Percentiles rank a stretch among this genome's conserved stretches.
Evolutionary conservation across 371 early-diverging fungal species (phyloP).

Genomic region (Chytridium lagenaria): DNA sequence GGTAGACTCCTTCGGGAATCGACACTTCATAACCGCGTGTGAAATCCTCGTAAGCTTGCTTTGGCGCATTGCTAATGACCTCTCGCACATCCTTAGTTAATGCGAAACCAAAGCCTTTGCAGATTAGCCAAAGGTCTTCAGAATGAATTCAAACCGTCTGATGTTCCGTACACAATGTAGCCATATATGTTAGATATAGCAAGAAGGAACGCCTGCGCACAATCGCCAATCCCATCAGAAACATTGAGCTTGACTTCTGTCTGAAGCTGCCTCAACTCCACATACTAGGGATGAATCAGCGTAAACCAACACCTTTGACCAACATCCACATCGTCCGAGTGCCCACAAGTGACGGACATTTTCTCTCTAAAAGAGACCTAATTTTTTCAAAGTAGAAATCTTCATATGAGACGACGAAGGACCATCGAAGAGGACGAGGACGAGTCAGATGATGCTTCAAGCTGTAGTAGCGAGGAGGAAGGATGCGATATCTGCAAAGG

Average conservation of each 20-base stretch:
- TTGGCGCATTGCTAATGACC: conserved; percentile 1
- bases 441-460: not conserved
- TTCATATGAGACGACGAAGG: not conserved
- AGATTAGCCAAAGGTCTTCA: not conserved
- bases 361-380: not conserved
- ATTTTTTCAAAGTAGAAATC: no score
- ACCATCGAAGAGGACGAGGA: not conserved
- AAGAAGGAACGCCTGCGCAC: conserved; percentile 25
- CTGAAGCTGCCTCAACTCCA: conserved; percentile 37
- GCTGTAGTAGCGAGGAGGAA: conserved; percentile 11
- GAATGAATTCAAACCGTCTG: conserved; percentile 17
- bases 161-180: conserved; percentile 42
- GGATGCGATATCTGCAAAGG: conserved; percentile 14
- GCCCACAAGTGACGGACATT: not conserved
- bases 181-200: conserved; percentile 50
- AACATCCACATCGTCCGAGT: not conserved
- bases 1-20: conserved; percentile 24
- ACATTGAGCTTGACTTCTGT: conserved; percentile 34
- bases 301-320: not conserved
- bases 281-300: conserved; percentile 24
- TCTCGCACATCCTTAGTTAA: conserved; percentile 30
- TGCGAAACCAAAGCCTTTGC: conserved; percentile 41
- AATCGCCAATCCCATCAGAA: conserved; percentile 13
- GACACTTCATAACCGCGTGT: not conserved
- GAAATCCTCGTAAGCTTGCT: conserved; percentile 17